A percentile compares a stretch with the other conserved stretches of the same genome.
Conservation (phyloP, 306 rosid genomes). For the Cucumis hystrix region DNA sequence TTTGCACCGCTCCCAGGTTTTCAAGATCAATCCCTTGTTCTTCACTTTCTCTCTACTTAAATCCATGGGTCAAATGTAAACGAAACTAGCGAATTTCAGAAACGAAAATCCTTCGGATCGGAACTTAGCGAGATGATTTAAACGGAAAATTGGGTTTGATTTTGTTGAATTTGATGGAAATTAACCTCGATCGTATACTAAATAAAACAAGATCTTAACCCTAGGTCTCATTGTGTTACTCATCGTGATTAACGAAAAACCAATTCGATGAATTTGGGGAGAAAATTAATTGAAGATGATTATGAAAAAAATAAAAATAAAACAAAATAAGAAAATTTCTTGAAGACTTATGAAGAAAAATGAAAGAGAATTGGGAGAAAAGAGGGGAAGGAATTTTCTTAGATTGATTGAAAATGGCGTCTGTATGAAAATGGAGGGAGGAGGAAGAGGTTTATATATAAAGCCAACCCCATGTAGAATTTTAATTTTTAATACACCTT, state of each 20-base stretch:
- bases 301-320: neutral
- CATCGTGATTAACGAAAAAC: constrained; percentile 15
- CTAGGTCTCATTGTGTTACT: constrained; percentile 71
- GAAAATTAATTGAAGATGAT: neutral
- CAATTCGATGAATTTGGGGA: neutral
- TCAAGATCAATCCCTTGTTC: constrained; percentile 35
- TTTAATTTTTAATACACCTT: neutral
- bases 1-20: constrained; percentile 84
- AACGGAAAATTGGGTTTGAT: neutral
- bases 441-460: neutral
- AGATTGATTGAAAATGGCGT: neutral
- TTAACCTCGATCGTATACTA: constrained; percentile 70
- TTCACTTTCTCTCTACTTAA: constrained; percentile 12
- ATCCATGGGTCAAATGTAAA: constrained; percentile 10
- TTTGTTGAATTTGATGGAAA: neutral
- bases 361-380: neutral
- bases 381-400: neutral
- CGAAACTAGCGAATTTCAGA: neutral
- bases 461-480: neutral
- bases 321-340: neutral
- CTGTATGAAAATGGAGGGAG: neutral
- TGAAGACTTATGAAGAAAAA: neutral
- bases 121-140: neutral
- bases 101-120: neutral
- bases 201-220: constrained; percentile 33